Base-by-base conservation (phyloP, 2,329 filamentous ascomycete species). In the Aureobasidium sp. region DNA sequence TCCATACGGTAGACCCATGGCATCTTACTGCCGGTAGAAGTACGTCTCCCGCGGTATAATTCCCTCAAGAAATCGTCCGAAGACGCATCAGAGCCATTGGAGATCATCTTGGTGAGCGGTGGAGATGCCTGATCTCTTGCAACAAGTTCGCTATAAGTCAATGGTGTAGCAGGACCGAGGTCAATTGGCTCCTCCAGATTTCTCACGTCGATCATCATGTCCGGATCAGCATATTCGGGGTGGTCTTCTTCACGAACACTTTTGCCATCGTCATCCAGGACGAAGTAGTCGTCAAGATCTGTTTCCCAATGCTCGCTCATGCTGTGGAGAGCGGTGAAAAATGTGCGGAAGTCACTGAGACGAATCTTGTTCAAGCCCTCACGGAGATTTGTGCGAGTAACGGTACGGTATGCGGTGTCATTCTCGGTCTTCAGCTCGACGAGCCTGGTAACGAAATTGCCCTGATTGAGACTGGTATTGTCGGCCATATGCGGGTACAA, bases 261-360 rank as follows among this genome's bases (percentile, higher is more conserved):
- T 27, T 51, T 60, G 34, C 57, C 57, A n/a, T 60, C 57, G 9
- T 60, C 57, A 34, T 60, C 57, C 44, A 60, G 12, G 23, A 62
- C 42, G 46, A 78, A 78, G 69, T 85, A 85, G 34, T 84, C 72
- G 66, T 87, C 84, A 52, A 81, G 69, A 63, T 79, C 84, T 42
- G 76, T 77, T 68, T 87, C 84, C 84, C 84, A 87, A 68, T 85
- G 87, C 65, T 83, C 81, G 17, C 82, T 76, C 78, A 87, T 78
- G 39, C 78, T 79, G 66, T 86, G 82, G 58, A 87, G 74, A 2
- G 78, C 80, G 57, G 79, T 77, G 79, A 81, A 87, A 70, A 87
- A 87, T 62, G 82, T 84, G 58, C 84, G 77, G 63, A 82, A 79
- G 66, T 85, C 80, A 0, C 80, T 78, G 48, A 87, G 67, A 17